phyloP scores from a whole-genome alignment of 805 yeast genomes.

The Metschnikowia borealis region DNA sequence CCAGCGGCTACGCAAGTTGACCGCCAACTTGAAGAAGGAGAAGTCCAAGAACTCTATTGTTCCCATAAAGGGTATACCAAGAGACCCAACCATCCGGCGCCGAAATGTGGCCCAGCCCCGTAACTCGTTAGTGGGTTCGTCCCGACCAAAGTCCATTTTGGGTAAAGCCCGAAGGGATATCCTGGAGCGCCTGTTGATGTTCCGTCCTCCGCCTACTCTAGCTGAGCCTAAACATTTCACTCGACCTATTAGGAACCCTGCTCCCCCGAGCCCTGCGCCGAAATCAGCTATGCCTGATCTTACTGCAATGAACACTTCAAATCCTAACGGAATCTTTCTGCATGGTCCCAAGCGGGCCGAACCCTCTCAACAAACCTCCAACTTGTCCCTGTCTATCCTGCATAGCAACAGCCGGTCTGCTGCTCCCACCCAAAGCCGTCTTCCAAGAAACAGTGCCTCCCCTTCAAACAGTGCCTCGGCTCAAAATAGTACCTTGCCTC shows the following conservation, averaged over 20 bases:
- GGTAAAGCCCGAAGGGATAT: slow-evolving; percentile 35
- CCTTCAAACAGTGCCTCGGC: slow-evolving; percentile 1
- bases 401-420: slow-evolving; percentile 5
- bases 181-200: slow-evolving; percentile 33
- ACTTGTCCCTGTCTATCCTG: not conserved
- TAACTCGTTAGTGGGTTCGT: not conserved
- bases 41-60: slow-evolving; percentile 42
- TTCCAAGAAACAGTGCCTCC: not conserved
- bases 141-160: slow-evolving; percentile 25
- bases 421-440: not conserved
- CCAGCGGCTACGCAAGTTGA: slow-evolving; percentile 40
- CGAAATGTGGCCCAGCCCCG: not conserved
- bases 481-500: not conserved
- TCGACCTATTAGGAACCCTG: slow-evolving; percentile 1
- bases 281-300: not conserved
- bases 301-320: slow-evolving; percentile 2
- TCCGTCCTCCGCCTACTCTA: slow-evolving; percentile 8
- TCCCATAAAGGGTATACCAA: slow-evolving; percentile 12
- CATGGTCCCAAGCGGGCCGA: not conserved
- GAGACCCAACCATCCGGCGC: slow-evolving; percentile 17
- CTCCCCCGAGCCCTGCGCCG: not conserved
- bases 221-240: not conserved
- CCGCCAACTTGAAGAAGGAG: slow-evolving; percentile 33
- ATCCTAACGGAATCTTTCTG: slow-evolving; percentile 1
- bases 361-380: not conserved